These are phyloP conservation scores for Claviceps capensis DNA, from an alignment of 2,329 filamentous ascomycete species.

Conservation along the genomic window DNA sequence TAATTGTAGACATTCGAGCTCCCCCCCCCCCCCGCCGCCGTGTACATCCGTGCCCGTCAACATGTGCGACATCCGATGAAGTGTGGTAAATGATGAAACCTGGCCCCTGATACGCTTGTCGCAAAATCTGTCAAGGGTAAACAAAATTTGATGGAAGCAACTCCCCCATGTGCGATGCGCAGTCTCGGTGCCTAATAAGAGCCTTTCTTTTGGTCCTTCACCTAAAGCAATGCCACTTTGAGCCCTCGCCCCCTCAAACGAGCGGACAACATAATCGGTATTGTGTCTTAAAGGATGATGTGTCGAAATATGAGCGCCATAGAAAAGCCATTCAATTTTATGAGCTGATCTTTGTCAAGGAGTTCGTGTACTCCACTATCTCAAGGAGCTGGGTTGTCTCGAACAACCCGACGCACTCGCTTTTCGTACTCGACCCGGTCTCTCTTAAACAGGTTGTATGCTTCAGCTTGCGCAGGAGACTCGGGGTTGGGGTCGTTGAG, in stretches of 20 bases:
- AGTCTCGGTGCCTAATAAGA: background rate
- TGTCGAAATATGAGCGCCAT: background rate
- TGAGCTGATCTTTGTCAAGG: slow-evolving; percentile 1
- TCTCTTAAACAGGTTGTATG: slow-evolving; percentile 93
- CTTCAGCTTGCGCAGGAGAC: slow-evolving; percentile 90
- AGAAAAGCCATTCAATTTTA: slow-evolving; percentile 1
- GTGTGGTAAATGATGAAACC: background rate
- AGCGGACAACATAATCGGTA: slow-evolving; percentile 13
- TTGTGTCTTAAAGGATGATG: background rate
- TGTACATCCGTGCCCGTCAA: background rate
- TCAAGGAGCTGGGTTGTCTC: slow-evolving; percentile 71
- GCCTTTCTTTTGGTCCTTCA: slow-evolving; percentile 5
- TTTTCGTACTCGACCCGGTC: slow-evolving; percentile 78
- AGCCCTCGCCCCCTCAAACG: slow-evolving; percentile 13
- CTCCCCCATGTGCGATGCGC: background rate
- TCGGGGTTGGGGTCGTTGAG: slow-evolving; percentile 95
- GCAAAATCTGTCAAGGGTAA: slow-evolving; percentile 7
- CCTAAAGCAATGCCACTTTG: slow-evolving; percentile 10
- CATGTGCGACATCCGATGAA: slow-evolving; percentile 1
- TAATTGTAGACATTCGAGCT: background rate
- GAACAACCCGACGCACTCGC: slow-evolving; percentile 74
- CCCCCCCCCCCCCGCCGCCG: background rate
- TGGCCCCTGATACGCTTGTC: slow-evolving; percentile 4
- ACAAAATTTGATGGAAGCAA: slow-evolving; percentile 10
- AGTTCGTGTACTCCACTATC: too few relatives aligned